Conservation (phyloP, 371 early-diverging fungal genomes). For the Apophysomyces ossiformis region DNA sequence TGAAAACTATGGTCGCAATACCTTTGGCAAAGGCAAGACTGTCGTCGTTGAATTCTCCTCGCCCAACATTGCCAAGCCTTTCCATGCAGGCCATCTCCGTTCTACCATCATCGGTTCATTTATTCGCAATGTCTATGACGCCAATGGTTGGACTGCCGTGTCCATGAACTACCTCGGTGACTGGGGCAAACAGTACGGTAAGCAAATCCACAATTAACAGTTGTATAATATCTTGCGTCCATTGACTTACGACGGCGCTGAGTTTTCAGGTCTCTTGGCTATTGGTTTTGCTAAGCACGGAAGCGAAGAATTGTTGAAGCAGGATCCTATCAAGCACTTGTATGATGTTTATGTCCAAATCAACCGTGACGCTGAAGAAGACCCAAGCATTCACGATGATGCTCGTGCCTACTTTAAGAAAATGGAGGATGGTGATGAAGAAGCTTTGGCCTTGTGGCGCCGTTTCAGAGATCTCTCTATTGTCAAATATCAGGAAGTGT, state of each 20-base stretch:
- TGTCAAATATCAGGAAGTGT: conserved; percentile 93
- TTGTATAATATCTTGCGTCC: background rate
- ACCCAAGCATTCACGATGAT: conserved; percentile 78
- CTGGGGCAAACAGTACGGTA: conserved; percentile 99
- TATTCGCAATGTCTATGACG: conserved; percentile 79
- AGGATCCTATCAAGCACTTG: conserved; percentile 93
- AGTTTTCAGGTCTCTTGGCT: conserved; percentile 79
- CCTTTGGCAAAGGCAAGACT: conserved; percentile 68
- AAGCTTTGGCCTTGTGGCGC: conserved; percentile 88
- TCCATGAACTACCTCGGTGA: conserved; percentile 99
- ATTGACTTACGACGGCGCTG: background rate
- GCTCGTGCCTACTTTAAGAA: conserved; percentile 96
- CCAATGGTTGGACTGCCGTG: conserved; percentile 89
- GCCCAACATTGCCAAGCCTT: conserved; percentile 99
- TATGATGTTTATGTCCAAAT: conserved; percentile 96
- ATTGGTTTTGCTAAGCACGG: conserved; percentile 90
- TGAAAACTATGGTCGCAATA: conserved; percentile 71
- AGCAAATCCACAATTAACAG: conserved; percentile 9
- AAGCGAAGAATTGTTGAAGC: conserved; percentile 73
- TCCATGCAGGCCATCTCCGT: conserved; percentile 99
- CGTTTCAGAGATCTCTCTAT: conserved; percentile 95
- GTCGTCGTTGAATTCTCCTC: conserved; percentile 94
- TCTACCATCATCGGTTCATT: conserved; percentile 98
- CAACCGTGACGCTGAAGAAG: conserved; percentile 78
- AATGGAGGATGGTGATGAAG: conserved; percentile 98